Percentiles rank a stretch among this genome's conserved stretches.
Conservation (phyloP, 2,329 filamentous ascomycete species). For the Pleurostoma richardsiae region DNA sequence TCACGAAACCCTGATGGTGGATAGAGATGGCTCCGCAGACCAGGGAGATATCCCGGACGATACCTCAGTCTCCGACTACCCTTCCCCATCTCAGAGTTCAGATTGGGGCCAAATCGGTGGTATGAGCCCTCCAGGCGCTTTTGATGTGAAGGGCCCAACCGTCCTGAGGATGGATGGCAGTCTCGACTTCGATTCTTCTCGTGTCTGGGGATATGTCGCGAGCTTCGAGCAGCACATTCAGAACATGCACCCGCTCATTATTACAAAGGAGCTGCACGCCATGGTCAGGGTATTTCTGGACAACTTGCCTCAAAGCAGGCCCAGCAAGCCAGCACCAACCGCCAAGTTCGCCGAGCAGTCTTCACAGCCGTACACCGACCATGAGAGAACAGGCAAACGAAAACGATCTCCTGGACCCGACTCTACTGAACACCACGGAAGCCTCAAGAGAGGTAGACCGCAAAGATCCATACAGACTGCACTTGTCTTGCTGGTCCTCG, state of each 20-base stretch:
- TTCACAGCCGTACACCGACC: slow-evolving; percentile 13
- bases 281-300: slow-evolving; percentile 50
- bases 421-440: slow-evolving; percentile 18
- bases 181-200: slow-evolving; percentile 47
- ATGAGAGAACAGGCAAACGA: slow-evolving; percentile 36
- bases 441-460: slow-evolving; percentile 41
- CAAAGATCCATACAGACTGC: slow-evolving; percentile 72
- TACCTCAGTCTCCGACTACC: slow-evolving; percentile 38
- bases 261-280: slow-evolving; percentile 44
- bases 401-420: slow-evolving; percentile 47
- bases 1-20: slow-evolving; percentile 48
- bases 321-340: slow-evolving; percentile 13
- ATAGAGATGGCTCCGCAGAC: slow-evolving; percentile 32
- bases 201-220: slow-evolving; percentile 47
- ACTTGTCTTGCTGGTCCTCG: slow-evolving; percentile 75
- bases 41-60: slow-evolving; percentile 41
- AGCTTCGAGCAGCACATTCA: slow-evolving; percentile 58
- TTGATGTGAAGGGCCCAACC: slow-evolving; percentile 12
- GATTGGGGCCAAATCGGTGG: slow-evolving; percentile 57
- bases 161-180: slow-evolving; percentile 38
- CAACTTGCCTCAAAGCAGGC: slow-evolving; percentile 30
- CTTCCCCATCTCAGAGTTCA: slow-evolving; percentile 48
- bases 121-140: slow-evolving; percentile 32
- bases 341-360: slow-evolving; percentile 4
- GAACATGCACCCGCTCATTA: slow-evolving; percentile 61